phyloP scores from a whole-genome alignment of 768 basidiomycete genomes.

The Hygrocybe punicea region DNA sequence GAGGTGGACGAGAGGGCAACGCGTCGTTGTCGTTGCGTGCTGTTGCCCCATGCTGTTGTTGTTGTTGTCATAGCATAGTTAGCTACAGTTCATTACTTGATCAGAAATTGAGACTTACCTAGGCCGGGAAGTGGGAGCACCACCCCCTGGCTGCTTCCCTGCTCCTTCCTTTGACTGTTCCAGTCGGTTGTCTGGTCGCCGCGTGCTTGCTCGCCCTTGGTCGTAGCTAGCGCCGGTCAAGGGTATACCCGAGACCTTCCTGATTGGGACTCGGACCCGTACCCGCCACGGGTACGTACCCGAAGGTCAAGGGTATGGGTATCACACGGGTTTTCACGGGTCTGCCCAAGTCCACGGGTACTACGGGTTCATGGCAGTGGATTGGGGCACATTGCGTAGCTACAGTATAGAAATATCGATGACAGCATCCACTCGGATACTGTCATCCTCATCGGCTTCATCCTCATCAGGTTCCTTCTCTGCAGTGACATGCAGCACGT shows the following conservation, averaged over 20 bases:
- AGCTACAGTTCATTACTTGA: no score
- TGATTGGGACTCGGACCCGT: conserved; percentile 3
- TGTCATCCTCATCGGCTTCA: neutral
- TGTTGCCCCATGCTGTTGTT: no score
- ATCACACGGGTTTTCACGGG: neutral
- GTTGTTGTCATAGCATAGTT: no score
- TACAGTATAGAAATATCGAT: neutral
- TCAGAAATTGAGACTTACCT: no score
- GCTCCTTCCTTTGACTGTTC: no score
- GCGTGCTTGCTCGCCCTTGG: no score
- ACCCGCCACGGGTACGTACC: conserved; percentile 3
- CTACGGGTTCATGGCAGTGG: neutral
- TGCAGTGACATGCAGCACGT: neutral
- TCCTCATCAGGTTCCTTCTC: neutral
- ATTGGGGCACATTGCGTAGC: neutral
- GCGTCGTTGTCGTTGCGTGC: no score
- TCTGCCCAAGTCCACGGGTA: neutral
- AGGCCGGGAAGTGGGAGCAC: no score
- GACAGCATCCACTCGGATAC: neutral
- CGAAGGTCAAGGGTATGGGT: conserved; percentile 6
- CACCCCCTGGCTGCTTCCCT: no score
- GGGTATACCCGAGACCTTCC: conserved; percentile 2
- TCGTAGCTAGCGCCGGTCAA: conserved; percentile 1
- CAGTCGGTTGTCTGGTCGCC: no score
- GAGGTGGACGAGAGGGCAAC: no score